These are phyloP conservation scores for Sporothrix variecibatus DNA, from an alignment of 2,329 filamentous ascomycete species.

Conservation along the genomic window DNA sequence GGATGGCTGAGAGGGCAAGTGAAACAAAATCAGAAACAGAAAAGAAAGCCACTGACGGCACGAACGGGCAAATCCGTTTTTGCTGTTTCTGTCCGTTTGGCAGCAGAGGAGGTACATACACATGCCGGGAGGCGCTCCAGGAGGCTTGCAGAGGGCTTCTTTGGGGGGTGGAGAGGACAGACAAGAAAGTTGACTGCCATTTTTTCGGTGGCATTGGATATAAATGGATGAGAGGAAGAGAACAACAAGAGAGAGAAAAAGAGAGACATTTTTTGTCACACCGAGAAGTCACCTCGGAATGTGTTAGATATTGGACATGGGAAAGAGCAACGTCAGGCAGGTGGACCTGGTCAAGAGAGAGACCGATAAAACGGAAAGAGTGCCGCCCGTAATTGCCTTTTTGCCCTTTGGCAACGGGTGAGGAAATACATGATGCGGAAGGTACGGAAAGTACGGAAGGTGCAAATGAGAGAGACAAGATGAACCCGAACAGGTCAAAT, in stretches of 20 bases:
- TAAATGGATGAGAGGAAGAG: not conserved
- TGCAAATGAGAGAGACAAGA: not conserved
- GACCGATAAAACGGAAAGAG: not conserved
- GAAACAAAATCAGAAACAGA: not conserved
- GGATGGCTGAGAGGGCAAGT: not conserved
- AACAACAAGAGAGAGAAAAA: too few relatives aligned
- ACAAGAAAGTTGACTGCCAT: not conserved
- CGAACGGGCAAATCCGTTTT: slow-evolving; percentile 3
- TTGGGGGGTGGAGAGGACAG: not conserved
- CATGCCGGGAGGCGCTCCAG: not conserved
- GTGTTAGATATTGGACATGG: not conserved
- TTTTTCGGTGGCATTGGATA: slow-evolving; percentile 2
- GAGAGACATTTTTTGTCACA: not conserved
- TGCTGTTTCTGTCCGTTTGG: slow-evolving; percentile 10
- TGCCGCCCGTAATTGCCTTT: not conserved
- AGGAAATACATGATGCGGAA: not conserved
- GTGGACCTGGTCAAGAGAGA: not conserved
- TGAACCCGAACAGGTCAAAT: not conserved
- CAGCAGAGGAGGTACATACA: not conserved
- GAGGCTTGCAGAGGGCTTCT: not conserved
- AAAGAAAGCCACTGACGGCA: not conserved
- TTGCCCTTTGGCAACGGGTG: not conserved
- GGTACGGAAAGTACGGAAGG: not conserved
- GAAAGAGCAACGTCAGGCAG: not conserved
- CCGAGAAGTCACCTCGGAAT: not conserved